These are phyloP conservation scores for Fusarium annulatum DNA, from an alignment of 2,329 filamentous ascomycete genomes.

Conservation along the genomic window DNA sequence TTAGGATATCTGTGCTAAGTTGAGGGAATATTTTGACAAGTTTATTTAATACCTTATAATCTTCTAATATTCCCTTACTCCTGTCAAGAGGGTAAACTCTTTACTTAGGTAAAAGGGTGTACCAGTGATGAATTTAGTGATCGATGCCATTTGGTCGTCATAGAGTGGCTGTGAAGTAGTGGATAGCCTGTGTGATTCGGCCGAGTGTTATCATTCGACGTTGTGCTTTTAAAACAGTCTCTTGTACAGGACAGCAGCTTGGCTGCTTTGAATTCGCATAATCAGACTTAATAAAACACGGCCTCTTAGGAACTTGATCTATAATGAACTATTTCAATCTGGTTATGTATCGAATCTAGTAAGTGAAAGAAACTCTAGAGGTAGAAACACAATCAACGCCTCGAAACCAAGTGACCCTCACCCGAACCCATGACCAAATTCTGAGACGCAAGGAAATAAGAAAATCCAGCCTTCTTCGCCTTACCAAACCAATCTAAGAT, in stretches of 20 bases:
- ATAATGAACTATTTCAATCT: background rate
- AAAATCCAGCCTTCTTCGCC: background rate
- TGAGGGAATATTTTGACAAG: too few species aligned
- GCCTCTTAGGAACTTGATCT: accelerated
- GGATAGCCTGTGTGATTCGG: background rate
- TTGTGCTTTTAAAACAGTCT: background rate
- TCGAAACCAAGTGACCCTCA: background rate
- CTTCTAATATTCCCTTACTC: too few species aligned
- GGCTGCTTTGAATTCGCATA: accelerated
- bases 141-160: accelerated
- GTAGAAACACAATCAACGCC: background rate
- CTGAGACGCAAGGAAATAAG: background rate
- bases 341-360: accelerated
- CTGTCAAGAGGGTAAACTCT: too few species aligned
- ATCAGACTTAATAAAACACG: too few species aligned
- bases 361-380: background rate
- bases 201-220: too few species aligned
- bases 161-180: background rate
- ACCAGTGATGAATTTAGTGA: accelerated
- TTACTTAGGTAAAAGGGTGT: too few species aligned
- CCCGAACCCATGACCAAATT: background rate
- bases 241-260: accelerated
- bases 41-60: too few species aligned
- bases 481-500: background rate
- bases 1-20: too few species aligned